Percentiles rank a stretch among this genome's conserved stretches.
Evolutionary conservation across 306 rosid genomes (phyloP).

Genomic region (Cicer cuneatum): DNA sequence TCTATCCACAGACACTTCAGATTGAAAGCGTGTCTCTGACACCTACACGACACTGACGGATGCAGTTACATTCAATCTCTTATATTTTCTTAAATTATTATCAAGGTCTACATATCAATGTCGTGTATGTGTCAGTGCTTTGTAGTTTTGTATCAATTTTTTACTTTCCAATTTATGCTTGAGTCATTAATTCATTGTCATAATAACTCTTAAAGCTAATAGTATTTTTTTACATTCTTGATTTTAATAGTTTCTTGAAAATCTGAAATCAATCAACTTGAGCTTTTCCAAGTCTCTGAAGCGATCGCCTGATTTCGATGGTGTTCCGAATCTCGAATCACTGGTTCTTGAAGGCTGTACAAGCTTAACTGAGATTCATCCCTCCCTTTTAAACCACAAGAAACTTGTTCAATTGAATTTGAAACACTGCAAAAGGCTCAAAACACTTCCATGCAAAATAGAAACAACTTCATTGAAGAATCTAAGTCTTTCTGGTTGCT

Average conservation of each 20-base stretch:
- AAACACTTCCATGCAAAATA: conserved; percentile 46
- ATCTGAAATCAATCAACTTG: conserved; percentile 38
- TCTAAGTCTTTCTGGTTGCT: conserved; percentile 48
- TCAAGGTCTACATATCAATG: too few species aligned
- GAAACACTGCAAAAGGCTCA: conserved; percentile 51
- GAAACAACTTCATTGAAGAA: conserved; percentile 41
- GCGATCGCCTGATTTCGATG: conserved; percentile 31
- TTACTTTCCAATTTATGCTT: neutral
- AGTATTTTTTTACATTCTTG: neutral
- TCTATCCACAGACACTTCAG: too few species aligned
- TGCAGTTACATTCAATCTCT: too few species aligned
- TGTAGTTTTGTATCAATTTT: too few species aligned
- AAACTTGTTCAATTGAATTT: conserved; percentile 40
- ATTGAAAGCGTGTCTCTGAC: too few species aligned
- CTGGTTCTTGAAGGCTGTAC: conserved; percentile 48
- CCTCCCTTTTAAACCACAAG: conserved; percentile 38
- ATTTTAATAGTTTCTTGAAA: conserved; percentile 35
- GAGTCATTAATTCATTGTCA: neutral
- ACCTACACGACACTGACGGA: too few species aligned
- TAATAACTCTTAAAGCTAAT: conserved; percentile 32
- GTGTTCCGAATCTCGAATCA: conserved; percentile 47
- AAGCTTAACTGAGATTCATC: conserved; percentile 43
- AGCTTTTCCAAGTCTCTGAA: conserved; percentile 39
- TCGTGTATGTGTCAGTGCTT: too few species aligned
- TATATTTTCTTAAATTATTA: too few species aligned